Evolutionary conservation across 805 yeast species (phyloP), one percentile per base, ranked within the genome.

Genomic region (Wickerhamiella nectarea): DNA sequence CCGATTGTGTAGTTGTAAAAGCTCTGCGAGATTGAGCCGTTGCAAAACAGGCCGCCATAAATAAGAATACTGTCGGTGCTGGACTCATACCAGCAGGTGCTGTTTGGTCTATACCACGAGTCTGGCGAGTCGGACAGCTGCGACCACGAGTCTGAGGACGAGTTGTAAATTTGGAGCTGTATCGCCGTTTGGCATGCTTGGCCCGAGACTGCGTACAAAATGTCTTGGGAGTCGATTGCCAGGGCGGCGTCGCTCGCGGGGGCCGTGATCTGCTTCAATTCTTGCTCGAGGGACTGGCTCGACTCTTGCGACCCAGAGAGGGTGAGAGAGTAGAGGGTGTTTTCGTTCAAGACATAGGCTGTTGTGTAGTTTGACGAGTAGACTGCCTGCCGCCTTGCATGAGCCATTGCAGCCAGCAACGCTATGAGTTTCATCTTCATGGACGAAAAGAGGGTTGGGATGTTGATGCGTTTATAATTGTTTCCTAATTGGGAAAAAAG

Each of bases 21-120:
- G 5, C 45, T 44, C 22, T 41, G 19, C 15, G 50, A 48, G 26
- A 55, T 48, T 17, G 38, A 22, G 22, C 44, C 47, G n/a, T 48
- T 33, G 43, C 63, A 57, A 20, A 33, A 38, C 6, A 39, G 14
- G 6, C 63, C 64, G 21, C 64, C 64, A 26, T 53, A 60, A 4
- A 56, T 39, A 41, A 57, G 59, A 22, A 59, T 47, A 10, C 44
- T 40, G 31, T 53, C 51, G 34, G 34, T 31, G 31, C 36, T 24
- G 3, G 43, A 48, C 37, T 50, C 57, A 35, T 39, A 46, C 62
- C 62, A 59, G 7, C 49, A 52, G 3, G 56, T 48, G 29, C 57
- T 47, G 29, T 47, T 47, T 11, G 46, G 49, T 14, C 45, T 44
- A 38, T 44, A 48, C 58, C 57, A 57, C 15, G 43, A 41, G 26